Conservation (phyloP, 2,329 filamentous ascomycete species). For the Fusarium sp. region DNA sequence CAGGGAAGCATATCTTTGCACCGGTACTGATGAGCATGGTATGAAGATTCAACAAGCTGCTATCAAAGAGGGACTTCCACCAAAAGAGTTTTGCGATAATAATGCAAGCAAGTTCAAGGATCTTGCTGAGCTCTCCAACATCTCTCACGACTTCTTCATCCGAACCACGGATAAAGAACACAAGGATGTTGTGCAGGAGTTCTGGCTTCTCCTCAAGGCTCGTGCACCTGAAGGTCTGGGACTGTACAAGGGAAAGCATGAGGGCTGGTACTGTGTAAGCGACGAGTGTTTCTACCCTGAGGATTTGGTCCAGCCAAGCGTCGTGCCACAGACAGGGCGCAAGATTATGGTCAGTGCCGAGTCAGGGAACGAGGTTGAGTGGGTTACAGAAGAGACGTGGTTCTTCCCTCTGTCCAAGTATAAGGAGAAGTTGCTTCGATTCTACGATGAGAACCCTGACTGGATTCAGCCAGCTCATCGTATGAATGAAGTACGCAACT, state of each 20-base stretch:
- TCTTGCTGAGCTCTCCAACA: constrained; percentile 74
- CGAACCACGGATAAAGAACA: constrained; percentile 89
- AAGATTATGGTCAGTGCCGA: constrained; percentile 86
- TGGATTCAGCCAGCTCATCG: constrained; percentile 80
- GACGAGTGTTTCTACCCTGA: constrained; percentile 97
- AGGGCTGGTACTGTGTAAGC: constrained; percentile 96
- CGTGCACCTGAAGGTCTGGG: constrained; percentile 68
- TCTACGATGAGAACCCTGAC: constrained; percentile 80
- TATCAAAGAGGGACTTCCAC: constrained; percentile 72
- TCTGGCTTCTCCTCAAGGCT: constrained; percentile 81
- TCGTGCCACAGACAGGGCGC: constrained; percentile 83
- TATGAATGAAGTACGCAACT: constrained; percentile 81
- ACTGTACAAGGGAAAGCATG: constrained; percentile 86
- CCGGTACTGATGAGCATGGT: constrained; percentile 96
- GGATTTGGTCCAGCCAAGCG: constrained; percentile 74
- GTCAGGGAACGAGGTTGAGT: constrained; percentile 93
- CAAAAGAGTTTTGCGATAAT: constrained; percentile 88
- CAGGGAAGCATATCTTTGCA: constrained; percentile 77
- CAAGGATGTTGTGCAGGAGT: constrained; percentile 84
- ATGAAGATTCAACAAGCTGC: constrained; percentile 96
- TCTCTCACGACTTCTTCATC: constrained; percentile 88
- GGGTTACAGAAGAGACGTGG: constrained; percentile 93
- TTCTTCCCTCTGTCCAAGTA: constrained; percentile 92
- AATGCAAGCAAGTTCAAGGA: constrained; percentile 83
- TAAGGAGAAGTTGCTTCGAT: constrained; percentile 78